Conservation (phyloP, 306 rosid species). For the Sophora flavescens region DNA sequence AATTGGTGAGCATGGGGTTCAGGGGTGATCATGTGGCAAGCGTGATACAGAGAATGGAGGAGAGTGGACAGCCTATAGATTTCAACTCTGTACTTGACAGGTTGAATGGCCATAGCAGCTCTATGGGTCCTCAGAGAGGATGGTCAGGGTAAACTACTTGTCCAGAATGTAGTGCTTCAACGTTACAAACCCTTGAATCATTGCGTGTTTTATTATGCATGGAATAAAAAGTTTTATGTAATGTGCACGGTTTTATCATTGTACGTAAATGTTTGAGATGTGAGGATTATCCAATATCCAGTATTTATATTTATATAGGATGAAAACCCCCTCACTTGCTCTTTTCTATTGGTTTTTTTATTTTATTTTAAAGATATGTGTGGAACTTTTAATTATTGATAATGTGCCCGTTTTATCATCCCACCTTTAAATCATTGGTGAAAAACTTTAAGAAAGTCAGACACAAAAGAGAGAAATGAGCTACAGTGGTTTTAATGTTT, state of each 20-base stretch:
- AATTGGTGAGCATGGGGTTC: constrained; percentile 85
- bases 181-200: constrained; percentile 43
- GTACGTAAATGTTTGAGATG: constrained; percentile 49
- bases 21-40: constrained; percentile 78
- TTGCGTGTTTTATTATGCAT: constrained; percentile 95
- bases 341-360: neutral
- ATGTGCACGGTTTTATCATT: constrained; percentile 50
- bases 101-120: constrained; percentile 74
- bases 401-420: neutral
- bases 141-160: constrained; percentile 68
- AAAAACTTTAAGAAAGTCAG: no score
- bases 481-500: no score
- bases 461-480: no score
- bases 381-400: constrained; percentile 11
- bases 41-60: constrained; percentile 97
- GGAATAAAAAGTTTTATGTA: constrained; percentile 74
- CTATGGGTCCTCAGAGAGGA: constrained; percentile 79
- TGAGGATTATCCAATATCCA: constrained; percentile 42
- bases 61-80: constrained; percentile 84
- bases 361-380: neutral
- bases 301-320: constrained; percentile 31
- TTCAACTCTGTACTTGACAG: constrained; percentile 91
- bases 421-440: no score
- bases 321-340: constrained; percentile 29
- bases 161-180: constrained; percentile 13